Percentiles rank a stretch among this genome's conserved stretches.
These are phyloP conservation scores for Francoa sonchifolia DNA, from an alignment of 441 rosid genomes.

Conservation along the genomic window DNA sequence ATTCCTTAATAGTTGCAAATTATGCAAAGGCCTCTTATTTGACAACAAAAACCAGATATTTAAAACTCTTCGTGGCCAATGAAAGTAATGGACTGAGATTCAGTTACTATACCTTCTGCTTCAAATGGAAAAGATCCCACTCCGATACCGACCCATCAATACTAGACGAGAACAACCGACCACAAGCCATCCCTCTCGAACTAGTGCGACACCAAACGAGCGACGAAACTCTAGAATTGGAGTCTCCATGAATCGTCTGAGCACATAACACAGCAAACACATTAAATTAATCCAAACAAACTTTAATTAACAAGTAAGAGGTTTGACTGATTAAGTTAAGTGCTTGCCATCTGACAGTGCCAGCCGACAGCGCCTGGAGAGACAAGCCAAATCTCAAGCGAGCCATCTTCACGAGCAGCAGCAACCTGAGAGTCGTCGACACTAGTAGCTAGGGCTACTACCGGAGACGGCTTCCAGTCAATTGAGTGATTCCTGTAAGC, in stretches of 20 bases:
- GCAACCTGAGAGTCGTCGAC: constrained; percentile 63
- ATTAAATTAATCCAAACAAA: neutral
- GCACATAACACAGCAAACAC: neutral
- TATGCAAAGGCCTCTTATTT: no score
- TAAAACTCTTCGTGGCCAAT: no score
- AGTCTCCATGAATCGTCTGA: constrained; percentile 75
- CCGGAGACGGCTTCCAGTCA: constrained; percentile 88
- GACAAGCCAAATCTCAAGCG: constrained; percentile 94
- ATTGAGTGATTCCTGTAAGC: constrained; percentile 52
- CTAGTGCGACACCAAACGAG: constrained; percentile 59
- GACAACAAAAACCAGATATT: no score
- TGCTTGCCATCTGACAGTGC: constrained; percentile 83
- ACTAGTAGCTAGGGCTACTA: constrained; percentile 74
- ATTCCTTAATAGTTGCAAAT: no score
- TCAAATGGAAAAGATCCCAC: constrained; percentile 77
- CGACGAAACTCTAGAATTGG: constrained; percentile 61
- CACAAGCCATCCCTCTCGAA: constrained; percentile 32
- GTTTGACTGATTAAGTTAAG: neutral
- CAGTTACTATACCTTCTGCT: constrained; percentile 81
- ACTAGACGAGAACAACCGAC: constrained; percentile 69
- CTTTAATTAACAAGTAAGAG: neutral
- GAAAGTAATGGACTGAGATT: no score
- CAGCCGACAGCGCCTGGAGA: constrained; percentile 84
- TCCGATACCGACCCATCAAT: constrained; percentile 80
- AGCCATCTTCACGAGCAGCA: constrained; percentile 82